Percentiles rank a stretch among this genome's conserved stretches.
phyloP scores from a whole-genome alignment of 352 stramenopile species.

The Phytophthora pini region DNA sequence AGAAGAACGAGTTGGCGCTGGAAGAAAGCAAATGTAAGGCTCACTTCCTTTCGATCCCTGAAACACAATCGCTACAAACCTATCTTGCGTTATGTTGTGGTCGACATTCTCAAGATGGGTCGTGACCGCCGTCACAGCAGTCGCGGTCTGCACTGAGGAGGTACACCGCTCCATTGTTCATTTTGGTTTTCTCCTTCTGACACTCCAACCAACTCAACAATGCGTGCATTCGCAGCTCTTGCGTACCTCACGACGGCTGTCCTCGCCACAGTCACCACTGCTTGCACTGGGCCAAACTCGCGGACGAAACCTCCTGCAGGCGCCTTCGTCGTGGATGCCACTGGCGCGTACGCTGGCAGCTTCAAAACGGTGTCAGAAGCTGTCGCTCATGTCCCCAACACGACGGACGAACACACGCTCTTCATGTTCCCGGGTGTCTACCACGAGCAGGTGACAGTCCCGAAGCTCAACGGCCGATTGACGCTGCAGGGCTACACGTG shows the following conservation, averaged over 20 bases:
- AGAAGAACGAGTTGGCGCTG: constrained; percentile 5
- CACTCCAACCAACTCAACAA: constrained; percentile 6
- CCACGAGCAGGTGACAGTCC: constrained; percentile 19
- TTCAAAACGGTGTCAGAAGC: constrained; percentile 16
- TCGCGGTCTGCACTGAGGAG: neutral
- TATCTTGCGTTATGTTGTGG: neutral
- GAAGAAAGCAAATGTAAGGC: constrained; percentile 9
- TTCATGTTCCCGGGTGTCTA: constrained; percentile 25
- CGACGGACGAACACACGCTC: constrained; percentile 18
- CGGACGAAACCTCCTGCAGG: constrained; percentile 2
- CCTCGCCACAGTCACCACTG: neutral
- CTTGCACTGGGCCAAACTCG: constrained; percentile 16
- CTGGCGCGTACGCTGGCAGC: constrained; percentile 11
- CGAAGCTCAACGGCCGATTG: constrained; percentile 14
- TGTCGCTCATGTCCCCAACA: constrained; percentile 22
- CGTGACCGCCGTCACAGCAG: neutral
- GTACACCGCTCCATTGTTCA: constrained; percentile 1
- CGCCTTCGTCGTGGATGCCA: constrained; percentile 21
- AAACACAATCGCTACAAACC: neutral
- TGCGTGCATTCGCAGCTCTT: constrained; percentile 11
- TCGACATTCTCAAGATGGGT: neutral
- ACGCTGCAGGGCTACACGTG: constrained; percentile 27
- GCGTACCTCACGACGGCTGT: constrained; percentile 2
- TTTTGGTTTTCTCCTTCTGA: constrained; percentile 12
- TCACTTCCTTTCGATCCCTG: constrained; percentile 12